Conservation (phyloP, 768 basidiomycete genomes). For the Obba rivulosa region DNA sequence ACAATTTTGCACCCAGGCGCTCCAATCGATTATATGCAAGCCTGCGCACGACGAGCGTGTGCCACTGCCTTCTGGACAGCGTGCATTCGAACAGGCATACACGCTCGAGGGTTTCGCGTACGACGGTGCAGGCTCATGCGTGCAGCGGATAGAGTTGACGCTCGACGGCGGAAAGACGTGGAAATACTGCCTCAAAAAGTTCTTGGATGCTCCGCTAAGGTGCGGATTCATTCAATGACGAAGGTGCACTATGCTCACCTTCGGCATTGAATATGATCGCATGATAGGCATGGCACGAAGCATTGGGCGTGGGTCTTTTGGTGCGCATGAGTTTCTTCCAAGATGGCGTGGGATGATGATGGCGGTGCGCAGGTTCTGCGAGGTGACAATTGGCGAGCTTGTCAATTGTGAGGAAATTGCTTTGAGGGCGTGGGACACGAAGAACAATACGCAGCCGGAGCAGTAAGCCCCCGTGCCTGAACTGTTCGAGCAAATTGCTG, state of each 20-base stretch:
- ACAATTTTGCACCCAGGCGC: neutral
- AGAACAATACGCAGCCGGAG: conserved; percentile 15
- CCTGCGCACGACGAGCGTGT: conserved; percentile 14
- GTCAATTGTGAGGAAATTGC: conserved; percentile 8
- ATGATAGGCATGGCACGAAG: conserved; percentile 18
- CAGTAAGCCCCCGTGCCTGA: conserved; percentile 4
- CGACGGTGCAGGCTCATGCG: conserved; percentile 8
- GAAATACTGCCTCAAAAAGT: conserved; percentile 16
- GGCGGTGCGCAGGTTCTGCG: conserved; percentile 11
- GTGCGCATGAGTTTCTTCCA: neutral
- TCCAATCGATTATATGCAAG: conserved; percentile 17
- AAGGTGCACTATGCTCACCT: too few relatives aligned
- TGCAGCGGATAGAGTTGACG: conserved; percentile 16
- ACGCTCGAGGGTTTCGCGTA: conserved; percentile 17
- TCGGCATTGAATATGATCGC: too few relatives aligned
- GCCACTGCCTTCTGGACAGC: neutral
- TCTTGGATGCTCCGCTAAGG: conserved; percentile 9
- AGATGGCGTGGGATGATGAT: neutral
- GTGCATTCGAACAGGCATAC: conserved; percentile 2
- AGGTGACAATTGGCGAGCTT: conserved; percentile 8
- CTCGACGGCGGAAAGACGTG: conserved; percentile 18
- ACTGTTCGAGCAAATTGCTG: neutral
- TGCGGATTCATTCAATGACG: neutral
- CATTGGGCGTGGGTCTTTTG: conserved; percentile 20
- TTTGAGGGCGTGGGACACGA: conserved; percentile 12